phyloP scores from a whole-genome alignment of 2,329 filamentous ascomycete genomes.

The Biscogniauxia mediterranea region DNA sequence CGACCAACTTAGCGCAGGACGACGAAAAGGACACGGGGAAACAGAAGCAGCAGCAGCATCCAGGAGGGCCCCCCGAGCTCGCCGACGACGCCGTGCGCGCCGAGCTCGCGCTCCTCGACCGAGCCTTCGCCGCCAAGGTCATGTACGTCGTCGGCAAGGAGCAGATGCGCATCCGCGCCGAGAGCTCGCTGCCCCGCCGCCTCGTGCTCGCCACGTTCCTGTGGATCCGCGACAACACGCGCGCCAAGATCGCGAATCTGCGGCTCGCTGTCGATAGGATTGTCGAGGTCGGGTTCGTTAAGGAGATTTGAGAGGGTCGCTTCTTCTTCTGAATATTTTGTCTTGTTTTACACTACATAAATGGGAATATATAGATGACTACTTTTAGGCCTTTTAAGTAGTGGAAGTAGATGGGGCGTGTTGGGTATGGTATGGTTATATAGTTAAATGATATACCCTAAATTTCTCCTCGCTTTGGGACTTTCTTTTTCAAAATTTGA shows the following conservation, averaged over 20 bases:
- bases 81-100: slow-evolving; percentile 27
- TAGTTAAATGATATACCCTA: no score
- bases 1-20: background rate
- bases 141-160: slow-evolving; percentile 62
- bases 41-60: slow-evolving; percentile 5
- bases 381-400: no score
- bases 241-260: slow-evolving; percentile 64
- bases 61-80: slow-evolving; percentile 19
- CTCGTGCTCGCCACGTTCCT: slow-evolving; percentile 55
- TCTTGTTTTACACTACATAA: no score
- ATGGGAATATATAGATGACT: no score
- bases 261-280: slow-evolving; percentile 57
- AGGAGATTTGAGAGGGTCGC: slow-evolving; percentile 47
- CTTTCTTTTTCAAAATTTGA: no score
- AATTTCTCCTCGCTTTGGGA: no score
- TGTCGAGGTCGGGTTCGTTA: slow-evolving; percentile 68
- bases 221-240: slow-evolving; percentile 64
- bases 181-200: slow-evolving; percentile 40
- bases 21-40: slow-evolving; percentile 12
- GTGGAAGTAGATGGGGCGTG: no score
- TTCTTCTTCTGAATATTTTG: no score
- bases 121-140: slow-evolving; percentile 47
- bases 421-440: no score
- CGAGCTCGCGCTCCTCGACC: slow-evolving; percentile 45
- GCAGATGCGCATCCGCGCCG: slow-evolving; percentile 49